These are phyloP conservation scores for Hyphopichia pseudoburtonii DNA, from an alignment of 1,139 yeast species.

Conservation along the genomic window DNA sequence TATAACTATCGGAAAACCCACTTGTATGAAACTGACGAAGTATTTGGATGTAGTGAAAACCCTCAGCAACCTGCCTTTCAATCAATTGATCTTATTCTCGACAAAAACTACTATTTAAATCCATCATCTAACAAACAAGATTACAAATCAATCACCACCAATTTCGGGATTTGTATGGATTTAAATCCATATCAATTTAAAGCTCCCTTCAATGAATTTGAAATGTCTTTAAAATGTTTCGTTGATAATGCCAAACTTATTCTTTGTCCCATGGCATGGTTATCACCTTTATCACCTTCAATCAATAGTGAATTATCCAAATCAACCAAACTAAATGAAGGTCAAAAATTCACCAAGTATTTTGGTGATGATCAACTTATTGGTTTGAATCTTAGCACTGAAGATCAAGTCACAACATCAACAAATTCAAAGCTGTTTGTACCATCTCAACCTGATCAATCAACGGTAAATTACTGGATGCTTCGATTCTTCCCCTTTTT, in stretches of 20 bases:
- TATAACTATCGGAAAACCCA: conserved; percentile 77
- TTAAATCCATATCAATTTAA: conserved; percentile 81
- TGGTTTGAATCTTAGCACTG: conserved; percentile 25
- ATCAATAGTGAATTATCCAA: conserved; percentile 18
- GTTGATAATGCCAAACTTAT: conserved; percentile 53
- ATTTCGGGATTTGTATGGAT: conserved; percentile 95
- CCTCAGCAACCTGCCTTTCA: conserved; percentile 52
- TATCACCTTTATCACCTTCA: conserved; percentile 55
- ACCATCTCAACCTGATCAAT: conserved; percentile 20
- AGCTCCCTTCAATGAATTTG: conserved; percentile 75
- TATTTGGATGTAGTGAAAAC: conserved; percentile 78
- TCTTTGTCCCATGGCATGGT: conserved; percentile 89
- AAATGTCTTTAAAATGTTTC: conserved; percentile 61
- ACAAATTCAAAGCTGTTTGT: conserved; percentile 9
- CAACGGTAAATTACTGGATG: conserved; percentile 62
- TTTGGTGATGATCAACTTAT: conserved; percentile 1
- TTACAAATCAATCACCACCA: conserved; percentile 31
- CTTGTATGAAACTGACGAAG: conserved; percentile 75
- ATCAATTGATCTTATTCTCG: conserved; percentile 37
- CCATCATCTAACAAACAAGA: conserved; percentile 5
- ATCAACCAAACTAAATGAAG: conserved; percentile 12
- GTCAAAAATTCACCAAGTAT: conserved; percentile 7
- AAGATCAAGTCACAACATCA: conserved; percentile 1
- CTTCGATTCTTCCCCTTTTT: conserved; percentile 68
- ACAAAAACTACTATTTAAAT: conserved; percentile 24